Base-by-base conservation (phyloP, 1,139 yeast species). In the Wickerhamiella infanticola region DNA sequence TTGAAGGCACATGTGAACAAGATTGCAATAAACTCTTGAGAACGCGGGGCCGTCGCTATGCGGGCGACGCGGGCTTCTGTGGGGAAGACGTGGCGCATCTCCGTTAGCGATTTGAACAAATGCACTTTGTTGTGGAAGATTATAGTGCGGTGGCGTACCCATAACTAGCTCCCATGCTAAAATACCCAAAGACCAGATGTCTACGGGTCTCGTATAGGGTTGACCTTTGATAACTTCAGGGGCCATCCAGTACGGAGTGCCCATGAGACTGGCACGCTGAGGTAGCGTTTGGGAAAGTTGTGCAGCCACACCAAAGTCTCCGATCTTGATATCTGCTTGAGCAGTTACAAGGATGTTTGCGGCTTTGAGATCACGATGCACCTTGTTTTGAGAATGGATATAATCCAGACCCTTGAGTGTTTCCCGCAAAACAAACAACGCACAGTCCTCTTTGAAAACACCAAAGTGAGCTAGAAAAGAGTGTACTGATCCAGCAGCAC, bases 161-260 rank as follows among this genome's bases (percentile, higher is more conserved):
- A 88, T 96, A 51, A 90, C 80, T 95, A 90, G 86, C 67, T 90
- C 98, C 58, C 88, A 88, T 2, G 95, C 83, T 94, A 90, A 88
- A 54, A 90, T 90, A 53, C 98, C 98, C 52, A 90, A 67, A 1
- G 96, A 85, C 98, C 98, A 90, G 40, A 93, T 88, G 63, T 90
- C 98, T 18, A 90, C 96, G 61, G 88, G 86, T 53, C 84, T 95
- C 56, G 85, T 96, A 58, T 90, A 90, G 29, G 24, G 44, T 57
- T 83, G 94, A 62, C 84, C 83, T 58, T 85, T 94, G 46, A 90
- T 96, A 42, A 90, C 96, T 65, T 90, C 98, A 2, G 98, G 98
- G 0, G 98, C 98, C 98, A 90, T 90, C 98, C 98, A 90, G 63
- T 90, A 90, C 7, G 98, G 98, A 0, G 98, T 90, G 37, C 98